These are phyloP conservation scores for Dactylellina cionopaga DNA, from an alignment of 2,329 filamentous ascomycete genomes.

Conservation along the genomic window DNA sequence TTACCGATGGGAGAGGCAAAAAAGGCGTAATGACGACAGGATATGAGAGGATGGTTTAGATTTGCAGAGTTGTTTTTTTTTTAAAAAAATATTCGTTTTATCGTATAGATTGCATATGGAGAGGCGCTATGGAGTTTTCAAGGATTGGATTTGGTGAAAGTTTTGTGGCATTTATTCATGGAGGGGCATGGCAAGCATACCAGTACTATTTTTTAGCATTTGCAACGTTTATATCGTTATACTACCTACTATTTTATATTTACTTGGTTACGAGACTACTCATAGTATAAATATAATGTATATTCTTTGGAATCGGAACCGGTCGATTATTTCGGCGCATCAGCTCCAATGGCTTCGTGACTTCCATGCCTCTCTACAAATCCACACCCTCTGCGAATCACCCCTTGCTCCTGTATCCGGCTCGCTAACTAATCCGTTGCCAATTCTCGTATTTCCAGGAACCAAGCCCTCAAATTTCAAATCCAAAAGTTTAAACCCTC, in stretches of 20 bases:
- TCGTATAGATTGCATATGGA: not conserved
- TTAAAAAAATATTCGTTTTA: not conserved
- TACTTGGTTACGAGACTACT: too few species aligned
- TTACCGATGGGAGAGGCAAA: constrained; percentile 23
- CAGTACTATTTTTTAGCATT: too few species aligned
- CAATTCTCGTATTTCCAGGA: not conserved
- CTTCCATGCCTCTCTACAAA: constrained; percentile 31
- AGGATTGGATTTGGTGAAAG: too few species aligned
- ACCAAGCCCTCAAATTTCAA: not conserved
- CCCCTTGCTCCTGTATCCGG: not conserved
- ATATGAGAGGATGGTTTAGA: constrained; percentile 15
- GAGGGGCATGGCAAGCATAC: too few species aligned
- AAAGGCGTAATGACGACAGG: constrained; percentile 18
- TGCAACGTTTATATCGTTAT: not conserved
- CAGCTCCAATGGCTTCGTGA: not conserved
- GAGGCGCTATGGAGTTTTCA: not conserved
- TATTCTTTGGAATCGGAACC: too few species aligned
- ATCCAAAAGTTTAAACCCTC: constrained; percentile 4
- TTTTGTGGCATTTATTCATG: not conserved
- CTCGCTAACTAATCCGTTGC: not conserved
- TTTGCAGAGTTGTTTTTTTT: not conserved
- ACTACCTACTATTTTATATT: too few species aligned
- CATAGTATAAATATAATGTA: too few species aligned
- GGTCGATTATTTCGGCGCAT: too few species aligned
- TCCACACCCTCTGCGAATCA: constrained; percentile 1